A percentile compares a stretch with the other conserved stretches of the same genome.
These are phyloP conservation scores for Chloris gayana DNA, from an alignment of 176 grass and related monocot species.

Conservation along the genomic window DNA sequence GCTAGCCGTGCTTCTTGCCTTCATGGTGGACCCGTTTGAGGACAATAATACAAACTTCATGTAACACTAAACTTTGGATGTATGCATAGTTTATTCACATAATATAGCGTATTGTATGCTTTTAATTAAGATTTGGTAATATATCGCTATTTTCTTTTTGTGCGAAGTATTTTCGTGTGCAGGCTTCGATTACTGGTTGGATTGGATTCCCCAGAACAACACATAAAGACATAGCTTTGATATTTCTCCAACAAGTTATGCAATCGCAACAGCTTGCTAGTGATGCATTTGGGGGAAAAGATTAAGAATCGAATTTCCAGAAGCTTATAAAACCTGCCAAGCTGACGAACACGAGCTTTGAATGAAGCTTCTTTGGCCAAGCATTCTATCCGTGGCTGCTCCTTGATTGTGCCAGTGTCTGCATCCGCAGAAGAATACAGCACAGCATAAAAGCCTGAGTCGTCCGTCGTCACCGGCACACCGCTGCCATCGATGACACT, in stretches of 20 bases:
- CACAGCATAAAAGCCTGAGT: constrained; percentile 21
- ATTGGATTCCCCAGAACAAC: background rate
- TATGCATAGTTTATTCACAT: background rate
- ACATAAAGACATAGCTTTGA: background rate
- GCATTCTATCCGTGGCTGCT: background rate
- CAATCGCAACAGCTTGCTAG: too few relatives aligned
- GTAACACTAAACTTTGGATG: constrained; percentile 37
- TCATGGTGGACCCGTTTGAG: constrained; percentile 14
- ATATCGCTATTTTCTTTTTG: background rate
- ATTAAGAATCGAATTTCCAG: too few relatives aligned
- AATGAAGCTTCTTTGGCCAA: constrained; percentile 9
- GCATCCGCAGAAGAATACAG: constrained; percentile 28
- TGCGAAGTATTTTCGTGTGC: constrained; percentile 1
- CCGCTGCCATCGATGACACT: constrained; percentile 29
- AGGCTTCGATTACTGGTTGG: background rate
- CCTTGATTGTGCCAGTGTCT: constrained; percentile 26
- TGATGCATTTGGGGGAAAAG: too few relatives aligned
- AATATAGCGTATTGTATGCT: background rate
- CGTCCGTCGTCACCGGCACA: background rate
- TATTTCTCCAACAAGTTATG: background rate
- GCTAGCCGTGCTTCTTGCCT: background rate
- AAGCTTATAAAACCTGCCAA: constrained; percentile 5
- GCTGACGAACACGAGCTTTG: constrained; percentile 6
- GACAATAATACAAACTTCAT: constrained; percentile 29
- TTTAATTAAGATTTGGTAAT: background rate